Evolutionary conservation across 1,139 yeast species (phyloP), one percentile per base, ranked within the genome.

Genomic region (Taphrina deformans): DNA sequence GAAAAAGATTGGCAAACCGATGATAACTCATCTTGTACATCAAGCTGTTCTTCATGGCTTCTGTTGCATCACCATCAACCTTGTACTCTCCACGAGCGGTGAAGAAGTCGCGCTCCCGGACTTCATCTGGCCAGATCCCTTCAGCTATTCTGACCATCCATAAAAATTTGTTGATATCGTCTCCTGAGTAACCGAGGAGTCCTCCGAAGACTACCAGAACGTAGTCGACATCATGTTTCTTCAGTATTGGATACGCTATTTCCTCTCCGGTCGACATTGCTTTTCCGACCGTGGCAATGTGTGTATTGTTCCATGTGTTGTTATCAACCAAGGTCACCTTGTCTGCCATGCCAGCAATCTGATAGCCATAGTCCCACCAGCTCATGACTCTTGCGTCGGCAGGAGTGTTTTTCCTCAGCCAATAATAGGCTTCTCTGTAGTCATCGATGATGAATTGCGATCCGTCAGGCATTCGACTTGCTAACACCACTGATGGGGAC

Each of bases 311-410:
- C 99, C 99, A 95, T 10, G 99, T 95, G 78, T 95, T 95, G 82
- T 95, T 95, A 77, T 95, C 99, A 52, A 95, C 99, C 71, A 95
- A 82, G 3, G 99, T 95, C 70, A 99, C 93, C 76, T 99, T 85
- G 78, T 95, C 99, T 55, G 99, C 99, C 98, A 95, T 93, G 69
- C 99, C 99, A 72, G 99, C 99, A 73, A 95, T 95, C 79, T 95
- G 99, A 78, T 95, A 95, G 65, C 99, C 99, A 75, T 95, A 95
- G 80, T 95, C 99, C 99, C 99, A 95, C 99, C 99, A 95, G 6
- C 98, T 88, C 88, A 95, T 90, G 69, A 95, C 88, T 77, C 89
- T 91, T 58, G 97, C 88, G 75, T 95, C 99, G 75, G 92, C 97
- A 3, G 89, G 85, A 0, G 99, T 93, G 79, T 95, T 95, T 97